These are phyloP conservation scores for Cystofilobasidium bisporidii DNA, from an alignment of 768 basidiomycete genomes.

Conservation along the genomic window DNA sequence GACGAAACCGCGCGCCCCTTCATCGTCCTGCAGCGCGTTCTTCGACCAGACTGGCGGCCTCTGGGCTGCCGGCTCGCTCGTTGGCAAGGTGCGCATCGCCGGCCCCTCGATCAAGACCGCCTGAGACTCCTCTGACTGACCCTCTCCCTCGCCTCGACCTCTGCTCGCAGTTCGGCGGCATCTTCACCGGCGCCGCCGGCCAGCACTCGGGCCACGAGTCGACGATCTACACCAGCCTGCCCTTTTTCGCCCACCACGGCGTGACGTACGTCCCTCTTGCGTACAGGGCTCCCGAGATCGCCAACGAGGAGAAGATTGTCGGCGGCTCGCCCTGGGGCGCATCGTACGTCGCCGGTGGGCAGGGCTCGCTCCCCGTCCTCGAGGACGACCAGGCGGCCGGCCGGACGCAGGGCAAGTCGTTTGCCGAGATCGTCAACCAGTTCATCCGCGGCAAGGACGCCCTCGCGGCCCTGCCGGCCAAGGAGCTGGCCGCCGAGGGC, in stretches of 20 bases:
- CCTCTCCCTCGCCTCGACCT: too few species aligned
- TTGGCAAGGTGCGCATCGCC: conserved; percentile 13
- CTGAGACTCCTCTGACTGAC: too few species aligned
- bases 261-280: conserved; percentile 21
- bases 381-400: conserved; percentile 24
- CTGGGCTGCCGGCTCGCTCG: conserved; percentile 15
- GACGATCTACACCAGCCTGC: conserved; percentile 19
- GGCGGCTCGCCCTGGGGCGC: conserved; percentile 26
- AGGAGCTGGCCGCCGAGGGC: not conserved
- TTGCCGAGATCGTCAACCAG: not conserved
- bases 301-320: conserved; percentile 14
- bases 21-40: conserved; percentile 4
- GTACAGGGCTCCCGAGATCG: conserved; percentile 13
- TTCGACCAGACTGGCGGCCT: conserved; percentile 7
- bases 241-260: conserved; percentile 26
- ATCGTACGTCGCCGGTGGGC: conserved; percentile 12
- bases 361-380: conserved; percentile 23
- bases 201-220: conserved; percentile 26
- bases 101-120: too few species aligned
- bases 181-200: conserved; percentile 4
- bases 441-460: conserved; percentile 18
- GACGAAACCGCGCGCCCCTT: too few species aligned
- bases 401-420: conserved; percentile 6
- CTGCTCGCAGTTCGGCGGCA: conserved; percentile 8
- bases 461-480: not conserved